Conservation (phyloP, 1,284 basidiomycete genomes). For the Ganoderma lingzhi region DNA sequence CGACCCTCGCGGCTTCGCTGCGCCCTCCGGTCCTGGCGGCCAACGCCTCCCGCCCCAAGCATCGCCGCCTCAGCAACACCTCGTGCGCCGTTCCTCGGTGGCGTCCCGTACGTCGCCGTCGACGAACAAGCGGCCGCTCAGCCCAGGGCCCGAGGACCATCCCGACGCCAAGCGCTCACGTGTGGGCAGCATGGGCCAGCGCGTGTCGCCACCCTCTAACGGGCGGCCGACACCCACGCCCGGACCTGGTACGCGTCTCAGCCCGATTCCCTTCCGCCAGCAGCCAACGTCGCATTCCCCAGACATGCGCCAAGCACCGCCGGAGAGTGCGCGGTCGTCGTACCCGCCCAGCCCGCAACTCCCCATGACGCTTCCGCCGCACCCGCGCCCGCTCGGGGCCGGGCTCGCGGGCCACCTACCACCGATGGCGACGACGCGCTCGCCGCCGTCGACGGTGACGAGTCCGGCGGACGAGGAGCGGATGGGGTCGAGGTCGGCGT, state of each 20-base stretch:
- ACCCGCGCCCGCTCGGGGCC: conserved; percentile 73
- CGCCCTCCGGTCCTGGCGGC: conserved; percentile 30
- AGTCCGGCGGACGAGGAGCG: conserved; percentile 57
- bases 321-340: conserved; percentile 40
- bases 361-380: conserved; percentile 68
- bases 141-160: conserved; percentile 66
- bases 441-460: conserved; percentile 53
- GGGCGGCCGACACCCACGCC: conserved; percentile 53
- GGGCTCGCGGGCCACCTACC: conserved; percentile 44
- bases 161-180: conserved; percentile 67
- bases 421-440: conserved; percentile 55
- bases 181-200: conserved; percentile 60
- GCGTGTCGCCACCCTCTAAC: conserved; percentile 58
- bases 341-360: conserved; percentile 63
- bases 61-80: conserved; percentile 35
- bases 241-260: conserved; percentile 65
- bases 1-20: conserved; percentile 37
- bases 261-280: conserved; percentile 77
- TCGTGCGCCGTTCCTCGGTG: conserved; percentile 36
- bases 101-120: conserved; percentile 42
- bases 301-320: conserved; percentile 57
- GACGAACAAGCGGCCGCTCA: conserved; percentile 65
- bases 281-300: conserved; percentile 66
- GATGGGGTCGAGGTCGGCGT: conserved; percentile 41
- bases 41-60: conserved; percentile 14